Conservation (phyloP, 345 rosid species). For the Chamaenerion angustifolium region DNA sequence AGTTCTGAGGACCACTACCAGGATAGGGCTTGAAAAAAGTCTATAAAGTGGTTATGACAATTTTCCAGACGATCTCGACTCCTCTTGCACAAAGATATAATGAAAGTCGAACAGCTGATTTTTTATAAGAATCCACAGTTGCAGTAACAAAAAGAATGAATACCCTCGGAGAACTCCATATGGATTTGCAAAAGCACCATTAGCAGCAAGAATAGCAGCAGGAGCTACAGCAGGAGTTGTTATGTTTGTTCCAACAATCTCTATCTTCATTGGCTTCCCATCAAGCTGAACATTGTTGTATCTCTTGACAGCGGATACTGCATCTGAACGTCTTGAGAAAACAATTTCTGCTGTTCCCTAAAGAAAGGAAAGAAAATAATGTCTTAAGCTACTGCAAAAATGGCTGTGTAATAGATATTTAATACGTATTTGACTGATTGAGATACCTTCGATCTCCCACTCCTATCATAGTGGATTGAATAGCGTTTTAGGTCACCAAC, state of each 20-base stretch:
- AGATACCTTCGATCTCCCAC: conserved; percentile 94
- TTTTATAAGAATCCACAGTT: neutral
- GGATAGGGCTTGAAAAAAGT: no score
- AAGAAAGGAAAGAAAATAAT: conserved; percentile 20
- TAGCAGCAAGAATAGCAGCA: conserved; percentile 21
- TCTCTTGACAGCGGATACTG: conserved; percentile 72
- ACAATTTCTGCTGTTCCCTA: conserved; percentile 97
- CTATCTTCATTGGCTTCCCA: conserved; percentile 92
- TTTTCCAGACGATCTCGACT: no score
- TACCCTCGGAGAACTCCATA: conserved; percentile 13
- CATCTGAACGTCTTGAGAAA: conserved; percentile 61
- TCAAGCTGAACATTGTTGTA: conserved; percentile 92
- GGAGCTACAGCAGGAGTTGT: conserved; percentile 30
- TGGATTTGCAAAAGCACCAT: conserved; percentile 27
- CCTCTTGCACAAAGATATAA: no score
- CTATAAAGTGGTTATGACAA: no score
- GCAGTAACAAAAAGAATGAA: neutral
- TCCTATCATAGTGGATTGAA: conserved; percentile 71
- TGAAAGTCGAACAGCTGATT: no score
- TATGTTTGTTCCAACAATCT: conserved; percentile 66
- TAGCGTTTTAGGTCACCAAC: conserved; percentile 89
- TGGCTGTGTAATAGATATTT: conserved; percentile 16
- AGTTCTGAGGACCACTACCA: no score
- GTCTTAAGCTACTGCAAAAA: conserved; percentile 22
- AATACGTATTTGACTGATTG: conserved; percentile 20